Base-by-base conservation (phyloP, 192 early-diverging fungal species). In the Kickxella alabastrina region DNA sequence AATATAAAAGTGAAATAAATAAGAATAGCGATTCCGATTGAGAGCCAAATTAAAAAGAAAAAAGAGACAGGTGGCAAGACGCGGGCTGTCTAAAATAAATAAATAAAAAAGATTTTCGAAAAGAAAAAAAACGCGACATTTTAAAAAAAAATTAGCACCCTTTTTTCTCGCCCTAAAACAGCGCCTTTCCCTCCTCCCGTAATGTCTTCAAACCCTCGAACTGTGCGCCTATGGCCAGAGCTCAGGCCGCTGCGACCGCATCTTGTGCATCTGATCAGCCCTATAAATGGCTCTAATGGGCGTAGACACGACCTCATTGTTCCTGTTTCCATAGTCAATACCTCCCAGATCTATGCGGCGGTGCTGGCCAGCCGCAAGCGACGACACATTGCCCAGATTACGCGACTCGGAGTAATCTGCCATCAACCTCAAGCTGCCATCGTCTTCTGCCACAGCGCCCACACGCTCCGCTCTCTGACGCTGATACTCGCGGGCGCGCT, bases 401-500 rank as follows among this genome's bases (percentile, higher is more conserved):
- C 48, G 41, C 34, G 31, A 25, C 28, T 64, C 51, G n/a, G 56
- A 36, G 29, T 55, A 75, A 9, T 64, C 72, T 0, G 59, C 43
- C 27, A 44, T 25, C 19, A 75, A 37, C 39, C 46, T 50, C 59
- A 75, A 35, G 44, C 72, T 75, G 44, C 72, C 72, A 38, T 75
- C 72, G 37, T 75, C 72, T 35, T 68, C 72, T 18, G 72, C 52
- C 9, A 59, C 52, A 0, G 65, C 57, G 15, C 65, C 72, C 21
- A 68, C 65, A 12, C 72, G 64, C 37, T 75, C 72, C 0, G 72
- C 64, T 1, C 72, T 50, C 38, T 37, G 45, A 3, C 65, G 34
- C 52, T 75, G 72, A 60, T 68, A 75, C 48, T 68, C 65, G 39
- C 61, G 51, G 8, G 63, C 65, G 19, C 72, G 55, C 35, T 53